Evolutionary conservation across 495 filamentous ascomycete genomes (phyloP), one percentile per base, ranked within the genome.

Genomic region (Articulospora tetracladia): DNA sequence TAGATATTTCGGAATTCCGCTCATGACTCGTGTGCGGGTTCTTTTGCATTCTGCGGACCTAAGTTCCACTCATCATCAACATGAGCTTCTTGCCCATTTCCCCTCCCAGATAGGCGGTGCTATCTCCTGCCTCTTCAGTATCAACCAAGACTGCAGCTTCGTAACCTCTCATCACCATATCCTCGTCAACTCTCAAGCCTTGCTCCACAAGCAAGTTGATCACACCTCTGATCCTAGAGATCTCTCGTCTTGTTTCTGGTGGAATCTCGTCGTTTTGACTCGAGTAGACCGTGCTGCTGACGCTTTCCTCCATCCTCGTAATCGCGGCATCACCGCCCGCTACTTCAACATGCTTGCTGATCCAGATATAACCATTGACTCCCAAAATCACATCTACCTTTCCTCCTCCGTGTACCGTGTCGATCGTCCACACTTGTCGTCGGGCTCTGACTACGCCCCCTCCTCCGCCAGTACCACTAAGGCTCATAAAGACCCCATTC

Each of bases 361-460:
- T 92, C 88, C 90, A 97, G 55, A 98, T 90, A 67, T 91, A 97
- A 4, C 94, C 94, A 68, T 98, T 98, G 13, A 98, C 93, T 0
- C 94, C 94, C 4, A 98, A 76, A 28, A 96, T 79, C 12, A 98
- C 84, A 70, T 97, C 91, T 20, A 98, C 81, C 32, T 88, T 83
- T 36, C 89, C 89, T 0, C 88, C 93, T 0, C 83, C 84, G 55
- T 85, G 78, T 11, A 80, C 79, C 8, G 83, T 84, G 28, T 80
- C 78, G 32, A 97, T 70, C 0, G 91, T 90, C 82, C 92, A 94
- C n/a, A 93, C 84, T 74, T 98, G 94, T 53, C 92, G 76, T 53
- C 90, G 79, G 12, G 83, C 82, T 55, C 94, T 75, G 36, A 91
- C 89, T 3, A 98, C 92, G 23, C 93, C 92, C 6, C 84, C 86